These are phyloP conservation scores for Elymus sibiricus DNA, from an alignment of 176 grass and related monocot genomes.

Conservation along the genomic window DNA sequence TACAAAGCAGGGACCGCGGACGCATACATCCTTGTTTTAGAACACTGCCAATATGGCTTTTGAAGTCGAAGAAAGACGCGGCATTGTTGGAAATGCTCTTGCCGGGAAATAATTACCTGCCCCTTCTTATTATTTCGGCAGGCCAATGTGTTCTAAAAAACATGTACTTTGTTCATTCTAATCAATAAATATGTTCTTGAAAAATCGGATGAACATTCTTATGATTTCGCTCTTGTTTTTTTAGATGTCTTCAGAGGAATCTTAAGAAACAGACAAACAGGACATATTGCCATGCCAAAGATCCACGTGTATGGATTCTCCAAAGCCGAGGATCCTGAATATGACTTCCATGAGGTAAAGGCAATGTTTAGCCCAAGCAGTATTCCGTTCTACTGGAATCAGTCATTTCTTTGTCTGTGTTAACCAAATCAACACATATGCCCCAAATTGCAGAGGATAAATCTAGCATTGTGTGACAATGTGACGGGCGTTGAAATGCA, in stretches of 20 bases:
- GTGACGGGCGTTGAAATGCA: constrained; percentile 53
- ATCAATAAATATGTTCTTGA: background rate
- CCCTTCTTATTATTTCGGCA: background rate
- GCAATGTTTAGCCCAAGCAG: background rate
- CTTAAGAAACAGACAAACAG: constrained; percentile 34
- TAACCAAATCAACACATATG: background rate
- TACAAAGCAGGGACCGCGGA: background rate
- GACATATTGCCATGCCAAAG: constrained; percentile 50
- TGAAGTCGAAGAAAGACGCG: background rate
- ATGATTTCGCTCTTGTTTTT: constrained; percentile 7
- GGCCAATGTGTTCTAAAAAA: background rate
- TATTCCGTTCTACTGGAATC: background rate
- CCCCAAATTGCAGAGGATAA: constrained; percentile 73
- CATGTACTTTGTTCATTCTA: background rate
- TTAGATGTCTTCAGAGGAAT: constrained; percentile 81
- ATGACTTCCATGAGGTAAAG: constrained; percentile 77
- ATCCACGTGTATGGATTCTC: constrained; percentile 97
- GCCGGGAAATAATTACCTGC: background rate
- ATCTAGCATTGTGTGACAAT: constrained; percentile 51
- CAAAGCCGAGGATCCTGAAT: constrained; percentile 72
- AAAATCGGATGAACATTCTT: background rate
- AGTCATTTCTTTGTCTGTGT: background rate
- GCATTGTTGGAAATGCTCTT: background rate
- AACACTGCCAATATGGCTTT: background rate
- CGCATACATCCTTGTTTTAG: background rate